Base-by-base conservation (phyloP, 2,329 filamentous ascomycete species). In the Trichoderma sp. region DNA sequence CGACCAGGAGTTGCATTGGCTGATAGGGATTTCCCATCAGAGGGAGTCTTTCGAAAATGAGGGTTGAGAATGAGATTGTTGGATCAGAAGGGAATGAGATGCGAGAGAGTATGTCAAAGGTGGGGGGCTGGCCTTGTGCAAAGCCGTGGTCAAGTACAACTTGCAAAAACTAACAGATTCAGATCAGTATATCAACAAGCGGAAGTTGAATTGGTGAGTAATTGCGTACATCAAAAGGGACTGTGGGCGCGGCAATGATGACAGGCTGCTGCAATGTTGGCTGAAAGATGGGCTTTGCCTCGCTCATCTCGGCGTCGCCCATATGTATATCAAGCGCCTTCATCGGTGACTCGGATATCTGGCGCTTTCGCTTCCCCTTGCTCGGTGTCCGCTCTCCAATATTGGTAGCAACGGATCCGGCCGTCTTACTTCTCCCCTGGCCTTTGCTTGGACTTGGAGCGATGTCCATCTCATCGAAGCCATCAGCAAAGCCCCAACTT, bases 351-450 rank as follows among this genome's bases (percentile, higher is more conserved):
- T 93, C 90, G 3, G 90, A 82, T 1, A 83, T 77, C 1, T 87
- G 87, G 4, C 93, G 85, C 78, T 94, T 95, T 74, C 93, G 84
- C 82, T 95, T 95, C 7, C 84, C 85, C 70, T 90, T 91, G 47
- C 84, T 91, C 0, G 93, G 93, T 3, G 88, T 89, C 72, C 86
- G 83, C 74, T 89, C 87, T 0, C 82, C 81, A 4, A 86, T 79
- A 26, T 84, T 81, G 15, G 81, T 78, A 3, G 85, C 83, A 2
- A 86, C 81, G 0, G 85, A 80, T 0, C 83, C 83, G 0, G 80
- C 79, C 68, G 83, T 73, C 79, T 84, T 75, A 74, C 74, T 81
- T 74, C 77, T 79, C 66, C 83, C 81, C 66, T 84, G 82, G 1
- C 83, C 83, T 75, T 87, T 89, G 76, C 81, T 86, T 0, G 88